Conservation (phyloP, 2,329 filamentous ascomycete species). For the Thelonectria rubi region DNA sequence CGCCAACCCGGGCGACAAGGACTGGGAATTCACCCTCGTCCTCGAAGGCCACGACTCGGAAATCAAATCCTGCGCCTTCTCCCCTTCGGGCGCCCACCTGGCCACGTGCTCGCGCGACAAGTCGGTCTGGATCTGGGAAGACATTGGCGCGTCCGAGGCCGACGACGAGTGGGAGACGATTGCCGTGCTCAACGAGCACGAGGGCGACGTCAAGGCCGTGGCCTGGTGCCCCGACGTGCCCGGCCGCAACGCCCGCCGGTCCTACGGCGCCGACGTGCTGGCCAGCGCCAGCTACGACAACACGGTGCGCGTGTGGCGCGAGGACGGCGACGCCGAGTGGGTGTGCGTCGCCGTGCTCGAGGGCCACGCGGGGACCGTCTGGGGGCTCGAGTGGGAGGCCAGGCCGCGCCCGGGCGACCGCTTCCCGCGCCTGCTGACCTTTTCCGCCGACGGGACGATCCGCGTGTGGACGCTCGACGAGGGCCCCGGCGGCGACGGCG, state of each 20-base stretch:
- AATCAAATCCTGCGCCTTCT: slow-evolving; percentile 83
- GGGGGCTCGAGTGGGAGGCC: slow-evolving; percentile 81
- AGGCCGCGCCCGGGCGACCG: slow-evolving; percentile 48
- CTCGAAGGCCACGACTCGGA: slow-evolving; percentile 96
- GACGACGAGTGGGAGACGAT: slow-evolving; percentile 98
- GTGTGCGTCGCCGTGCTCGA: slow-evolving; percentile 83
- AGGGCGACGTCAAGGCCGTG: slow-evolving; percentile 93
- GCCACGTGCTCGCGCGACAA: slow-evolving; percentile 95
- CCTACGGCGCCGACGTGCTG: slow-evolving; percentile 74
- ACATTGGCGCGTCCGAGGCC: slow-evolving; percentile 74
- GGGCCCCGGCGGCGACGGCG: slow-evolving; percentile 59
- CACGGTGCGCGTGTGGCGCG: slow-evolving; percentile 86
- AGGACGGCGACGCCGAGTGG: slow-evolving; percentile 92
- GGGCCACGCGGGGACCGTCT: slow-evolving; percentile 87
- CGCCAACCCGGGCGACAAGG: slow-evolving; percentile 71
- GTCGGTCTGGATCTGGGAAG: slow-evolving; percentile 98
- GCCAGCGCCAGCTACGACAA: slow-evolving; percentile 96
- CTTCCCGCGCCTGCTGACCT: slow-evolving; percentile 77
- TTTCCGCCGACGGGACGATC: slow-evolving; percentile 83
- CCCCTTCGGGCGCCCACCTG: slow-evolving; percentile 77
- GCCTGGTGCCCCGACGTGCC: slow-evolving; percentile 83
- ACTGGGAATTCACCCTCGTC: slow-evolving; percentile 92
- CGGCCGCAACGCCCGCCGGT: slow-evolving; percentile 55
- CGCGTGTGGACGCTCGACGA: slow-evolving; percentile 79
- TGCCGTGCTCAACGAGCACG: slow-evolving; percentile 92